Conservation (phyloP, 441 rosid species). For the Sinapis alba region DNA sequence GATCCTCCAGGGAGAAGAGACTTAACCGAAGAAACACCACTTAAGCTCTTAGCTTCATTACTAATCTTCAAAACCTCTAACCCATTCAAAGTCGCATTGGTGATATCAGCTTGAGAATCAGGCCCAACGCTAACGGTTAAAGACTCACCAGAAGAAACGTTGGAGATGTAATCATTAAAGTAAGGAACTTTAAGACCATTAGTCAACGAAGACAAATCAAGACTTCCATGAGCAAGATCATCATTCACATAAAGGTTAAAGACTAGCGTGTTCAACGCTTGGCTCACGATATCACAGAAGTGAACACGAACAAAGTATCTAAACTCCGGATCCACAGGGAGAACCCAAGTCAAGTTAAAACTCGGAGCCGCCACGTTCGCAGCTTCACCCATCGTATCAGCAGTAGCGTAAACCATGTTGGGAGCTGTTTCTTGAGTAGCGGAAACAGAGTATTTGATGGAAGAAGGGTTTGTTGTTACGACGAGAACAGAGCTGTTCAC, state of each 20-base stretch:
- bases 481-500: slow-evolving; percentile 77
- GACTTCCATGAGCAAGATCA: slow-evolving; percentile 63
- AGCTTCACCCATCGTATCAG: slow-evolving; percentile 77
- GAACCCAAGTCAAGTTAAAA: slow-evolving; percentile 94
- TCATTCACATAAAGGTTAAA: slow-evolving; percentile 84
- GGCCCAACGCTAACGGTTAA: slow-evolving; percentile 92
- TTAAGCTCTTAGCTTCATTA: slow-evolving; percentile 71
- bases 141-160: slow-evolving; percentile 47
- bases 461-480: slow-evolving; percentile 64
- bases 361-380: slow-evolving; percentile 61
- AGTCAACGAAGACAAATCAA: slow-evolving; percentile 69
- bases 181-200: slow-evolving; percentile 58
- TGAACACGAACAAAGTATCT: slow-evolving; percentile 85
- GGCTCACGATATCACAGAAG: slow-evolving; percentile 81
- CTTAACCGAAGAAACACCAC: slow-evolving; percentile 64
- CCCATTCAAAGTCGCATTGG: slow-evolving; percentile 81
- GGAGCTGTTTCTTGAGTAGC: slow-evolving; percentile 75
- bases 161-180: slow-evolving; percentile 74
- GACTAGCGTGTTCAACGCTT: slow-evolving; percentile 65
- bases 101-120: slow-evolving; percentile 54
- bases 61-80: slow-evolving; percentile 90
- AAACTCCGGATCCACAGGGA: slow-evolving; percentile 65
- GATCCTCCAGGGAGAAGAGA: slow-evolving; percentile 54
- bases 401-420: slow-evolving; percentile 83
- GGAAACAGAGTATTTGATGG: slow-evolving; percentile 54